Evolutionary conservation across 306 rosid species (phyloP).

Genomic region (Quercus bicolor): DNA sequence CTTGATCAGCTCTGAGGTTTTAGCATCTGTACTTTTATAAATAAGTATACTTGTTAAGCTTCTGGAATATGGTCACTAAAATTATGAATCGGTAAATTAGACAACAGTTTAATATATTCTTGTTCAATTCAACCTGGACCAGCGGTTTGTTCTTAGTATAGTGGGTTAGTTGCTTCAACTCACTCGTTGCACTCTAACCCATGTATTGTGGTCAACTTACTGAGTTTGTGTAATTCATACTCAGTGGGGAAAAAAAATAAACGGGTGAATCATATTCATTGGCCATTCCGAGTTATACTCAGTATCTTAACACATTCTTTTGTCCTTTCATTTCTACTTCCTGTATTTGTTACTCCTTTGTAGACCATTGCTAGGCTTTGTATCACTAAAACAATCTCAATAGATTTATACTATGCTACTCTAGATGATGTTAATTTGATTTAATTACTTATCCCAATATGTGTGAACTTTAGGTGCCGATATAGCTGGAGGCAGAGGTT

Average conservation of each 20-base stretch:
- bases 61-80: background rate
- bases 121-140: background rate
- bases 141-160: background rate
- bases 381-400: background rate
- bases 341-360: background rate
- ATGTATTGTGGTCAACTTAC: background rate
- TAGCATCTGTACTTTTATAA: background rate
- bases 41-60: background rate
- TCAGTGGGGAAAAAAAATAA: background rate
- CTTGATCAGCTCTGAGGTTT: background rate
- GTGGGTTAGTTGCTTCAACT: background rate
- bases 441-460: conserved; percentile 13
- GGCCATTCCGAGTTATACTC: background rate
- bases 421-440: background rate
- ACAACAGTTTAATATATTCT: background rate
- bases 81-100: background rate
- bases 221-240: background rate
- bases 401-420: background rate
- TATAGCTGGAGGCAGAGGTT: conserved; percentile 96
- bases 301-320: background rate
- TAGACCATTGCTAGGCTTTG: background rate
- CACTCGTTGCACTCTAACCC: background rate
- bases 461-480: conserved; percentile 62
- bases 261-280: background rate
- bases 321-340: background rate